Percentiles rank a stretch among this genome's conserved stretches.
Conservation (phyloP, 2,329 filamentous ascomycete species). For the Trichoderma guizhouense region DNA sequence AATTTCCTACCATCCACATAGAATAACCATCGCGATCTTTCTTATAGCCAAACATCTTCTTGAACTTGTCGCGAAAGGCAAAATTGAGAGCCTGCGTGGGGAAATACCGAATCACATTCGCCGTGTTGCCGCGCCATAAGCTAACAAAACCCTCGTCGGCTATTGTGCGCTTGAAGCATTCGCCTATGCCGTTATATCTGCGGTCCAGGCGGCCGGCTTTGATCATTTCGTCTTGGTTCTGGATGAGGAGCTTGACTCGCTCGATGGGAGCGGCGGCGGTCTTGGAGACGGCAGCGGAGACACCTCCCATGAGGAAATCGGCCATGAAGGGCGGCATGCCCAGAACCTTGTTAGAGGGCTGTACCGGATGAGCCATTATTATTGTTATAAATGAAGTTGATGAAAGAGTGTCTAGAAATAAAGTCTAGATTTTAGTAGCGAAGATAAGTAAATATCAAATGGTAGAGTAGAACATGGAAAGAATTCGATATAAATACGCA, state of each 20-base stretch:
- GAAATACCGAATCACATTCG: constrained; percentile 4
- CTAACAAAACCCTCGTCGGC: background rate
- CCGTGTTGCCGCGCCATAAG: constrained; percentile 7
- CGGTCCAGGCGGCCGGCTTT: background rate
- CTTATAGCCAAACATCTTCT: background rate
- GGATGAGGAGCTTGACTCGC: constrained; percentile 11
- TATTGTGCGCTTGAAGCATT: constrained; percentile 1
- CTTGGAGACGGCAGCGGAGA: constrained; percentile 7
- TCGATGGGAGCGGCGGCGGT: constrained; percentile 6
- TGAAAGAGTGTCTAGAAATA: background rate
- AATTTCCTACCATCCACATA: background rate
- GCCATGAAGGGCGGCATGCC: background rate
- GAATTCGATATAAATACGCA: background rate
- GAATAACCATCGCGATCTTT: background rate
- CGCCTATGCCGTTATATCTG: background rate
- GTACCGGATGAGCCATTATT: background rate
- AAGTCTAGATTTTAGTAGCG: background rate
- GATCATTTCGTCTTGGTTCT: constrained; percentile 15
- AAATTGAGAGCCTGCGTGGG: constrained; percentile 10
- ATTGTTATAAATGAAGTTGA: background rate
- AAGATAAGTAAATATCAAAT: background rate
- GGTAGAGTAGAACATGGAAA: background rate
- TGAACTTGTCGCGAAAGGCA: constrained; percentile 4
- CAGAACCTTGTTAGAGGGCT: background rate
- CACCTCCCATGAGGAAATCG: constrained; percentile 2